Evolutionary conservation across 257 asterid species (phyloP).

Genomic region (Primulina huaijiensis): DNA sequence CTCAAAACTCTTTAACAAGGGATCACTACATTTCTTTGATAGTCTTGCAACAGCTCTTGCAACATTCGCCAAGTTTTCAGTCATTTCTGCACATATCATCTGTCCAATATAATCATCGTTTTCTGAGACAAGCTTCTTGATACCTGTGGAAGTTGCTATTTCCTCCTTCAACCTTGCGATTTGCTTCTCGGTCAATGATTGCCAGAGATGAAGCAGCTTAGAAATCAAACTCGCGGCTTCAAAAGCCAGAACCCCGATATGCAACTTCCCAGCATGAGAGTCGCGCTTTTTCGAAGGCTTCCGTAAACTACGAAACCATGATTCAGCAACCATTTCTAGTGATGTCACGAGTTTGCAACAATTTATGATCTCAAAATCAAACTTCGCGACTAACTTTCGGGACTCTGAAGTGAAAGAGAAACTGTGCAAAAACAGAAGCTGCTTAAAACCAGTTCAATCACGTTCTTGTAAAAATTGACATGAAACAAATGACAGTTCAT

Average conservation of each 20-base stretch:
- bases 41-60: conserved; percentile 63
- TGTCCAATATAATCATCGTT: conserved; percentile 61
- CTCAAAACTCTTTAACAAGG: conserved; percentile 72
- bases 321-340: conserved; percentile 62
- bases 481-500: conserved; percentile 7
- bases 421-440: conserved; percentile 13
- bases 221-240: conserved; percentile 91
- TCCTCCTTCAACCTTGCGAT: conserved; percentile 66
- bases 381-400: conserved; percentile 26
- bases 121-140: conserved; percentile 64
- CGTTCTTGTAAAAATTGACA: neutral
- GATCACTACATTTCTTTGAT: conserved; percentile 72
- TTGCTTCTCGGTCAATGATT: conserved; percentile 67
- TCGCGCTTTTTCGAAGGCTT: conserved; percentile 51
- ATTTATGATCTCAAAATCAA: conserved; percentile 21
- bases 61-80: conserved; percentile 56
- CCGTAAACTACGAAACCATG: conserved; percentile 84
- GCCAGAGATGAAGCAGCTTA: conserved; percentile 82
- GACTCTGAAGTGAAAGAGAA: conserved; percentile 27
- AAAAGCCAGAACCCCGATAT: conserved; percentile 78
- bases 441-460: conserved; percentile 9
- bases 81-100: conserved; percentile 63
- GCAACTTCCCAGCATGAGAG: conserved; percentile 38
- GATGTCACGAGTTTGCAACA: conserved; percentile 20
- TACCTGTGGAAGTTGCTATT: conserved; percentile 55